Percentiles rank a stretch among this genome's conserved stretches.
Conservation (phyloP, 2,329 filamentous ascomycete species). For the Grosmannia clavigera region DNA sequence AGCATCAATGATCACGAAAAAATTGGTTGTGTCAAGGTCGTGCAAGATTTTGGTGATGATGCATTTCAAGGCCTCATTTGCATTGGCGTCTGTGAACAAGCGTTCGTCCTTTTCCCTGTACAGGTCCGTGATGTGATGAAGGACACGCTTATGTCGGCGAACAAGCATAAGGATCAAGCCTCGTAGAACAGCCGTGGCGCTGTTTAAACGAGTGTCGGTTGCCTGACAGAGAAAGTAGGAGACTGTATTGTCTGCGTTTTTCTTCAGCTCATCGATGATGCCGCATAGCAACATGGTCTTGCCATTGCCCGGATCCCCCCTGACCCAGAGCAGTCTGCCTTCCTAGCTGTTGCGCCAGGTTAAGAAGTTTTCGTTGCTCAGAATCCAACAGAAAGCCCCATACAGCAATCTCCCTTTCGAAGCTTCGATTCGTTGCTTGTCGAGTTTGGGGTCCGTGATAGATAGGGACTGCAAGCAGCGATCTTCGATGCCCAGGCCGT, state of each 20-base stretch:
- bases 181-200: conserved; percentile 19
- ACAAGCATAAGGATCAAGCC: conserved; percentile 20
- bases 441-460: background rate
- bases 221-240: conserved; percentile 24
- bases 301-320: conserved; percentile 26
- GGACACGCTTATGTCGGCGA: conserved; percentile 19
- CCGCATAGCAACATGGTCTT: conserved; percentile 31
- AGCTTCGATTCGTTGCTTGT: background rate
- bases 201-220: conserved; percentile 16
- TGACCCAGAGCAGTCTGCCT: conserved; percentile 23
- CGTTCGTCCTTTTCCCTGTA: conserved; percentile 19
- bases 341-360: conserved; percentile 13
- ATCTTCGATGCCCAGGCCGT: background rate
- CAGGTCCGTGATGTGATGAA: conserved; percentile 18
- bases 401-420: conserved; percentile 21
- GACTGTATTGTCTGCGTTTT: background rate
- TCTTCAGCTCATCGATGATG: conserved; percentile 22
- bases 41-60: conserved; percentile 27
- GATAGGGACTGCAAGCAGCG: background rate
- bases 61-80: conserved; percentile 23
- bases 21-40: conserved; percentile 17
- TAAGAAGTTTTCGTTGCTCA: conserved; percentile 16
- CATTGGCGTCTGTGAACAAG: conserved; percentile 26
- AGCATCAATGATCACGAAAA: conserved; percentile 31
- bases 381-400: conserved; percentile 24